A percentile compares a stretch with the other conserved stretches of the same genome.
These are phyloP conservation scores for Xylaria nigripes DNA, from an alignment of 495 filamentous ascomycete species.

Conservation along the genomic window DNA sequence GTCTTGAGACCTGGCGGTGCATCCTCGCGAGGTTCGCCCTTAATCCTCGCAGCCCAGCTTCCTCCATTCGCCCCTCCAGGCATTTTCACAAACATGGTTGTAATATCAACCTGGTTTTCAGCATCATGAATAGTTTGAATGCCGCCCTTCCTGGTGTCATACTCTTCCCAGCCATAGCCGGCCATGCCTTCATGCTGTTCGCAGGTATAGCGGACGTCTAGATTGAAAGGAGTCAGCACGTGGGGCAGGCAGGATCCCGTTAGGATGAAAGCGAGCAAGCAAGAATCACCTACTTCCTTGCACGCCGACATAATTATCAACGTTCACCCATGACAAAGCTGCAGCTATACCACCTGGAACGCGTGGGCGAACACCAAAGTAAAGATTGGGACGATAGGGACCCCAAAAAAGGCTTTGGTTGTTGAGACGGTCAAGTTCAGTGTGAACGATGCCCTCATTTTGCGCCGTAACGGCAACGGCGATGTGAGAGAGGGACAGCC, in stretches of 20 bases:
- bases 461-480: conserved; percentile 6
- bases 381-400: conserved; percentile 88
- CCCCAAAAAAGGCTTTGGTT: conserved; percentile 93
- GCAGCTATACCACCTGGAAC: conserved; percentile 78
- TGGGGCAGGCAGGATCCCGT: background rate
- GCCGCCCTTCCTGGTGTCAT: conserved; percentile 80
- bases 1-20: conserved; percentile 55
- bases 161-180: conserved; percentile 96
- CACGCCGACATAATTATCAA: conserved; percentile 69
- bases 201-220: conserved; percentile 89
- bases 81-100: conserved; percentile 87
- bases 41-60: conserved; percentile 83
- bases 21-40: conserved; percentile 69
- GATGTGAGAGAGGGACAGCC: conserved; percentile 20
- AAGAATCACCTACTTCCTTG: conserved; percentile 60
- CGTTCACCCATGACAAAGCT: conserved; percentile 83
- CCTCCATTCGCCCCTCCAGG: conserved; percentile 83
- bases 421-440: conserved; percentile 50
- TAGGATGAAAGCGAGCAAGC: background rate
- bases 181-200: conserved; percentile 92
- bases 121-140: conserved; percentile 83
- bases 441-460: conserved; percentile 37
- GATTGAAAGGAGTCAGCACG: conserved; percentile 10
- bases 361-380: conserved; percentile 86
- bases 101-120: conserved; percentile 79